Evolutionary conservation across 495 filamentous ascomycete species (phyloP).

Genomic region (Ascobolus immersus): DNA sequence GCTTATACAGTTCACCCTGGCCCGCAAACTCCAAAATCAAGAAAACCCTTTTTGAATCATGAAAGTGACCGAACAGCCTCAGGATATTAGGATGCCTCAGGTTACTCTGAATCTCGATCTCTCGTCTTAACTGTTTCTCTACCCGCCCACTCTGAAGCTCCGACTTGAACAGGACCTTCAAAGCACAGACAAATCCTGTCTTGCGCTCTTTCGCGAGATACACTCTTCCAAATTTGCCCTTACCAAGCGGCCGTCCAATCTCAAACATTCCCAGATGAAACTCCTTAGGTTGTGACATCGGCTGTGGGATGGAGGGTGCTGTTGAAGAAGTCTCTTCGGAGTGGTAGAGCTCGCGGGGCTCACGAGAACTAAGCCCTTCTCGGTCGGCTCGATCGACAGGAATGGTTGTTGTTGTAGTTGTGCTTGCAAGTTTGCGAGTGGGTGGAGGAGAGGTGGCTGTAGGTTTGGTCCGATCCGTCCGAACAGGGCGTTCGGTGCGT

Average conservation of each 20-base stretch:
- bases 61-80: slow-evolving; percentile 83
- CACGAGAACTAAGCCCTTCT: slow-evolving; percentile 18
- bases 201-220: slow-evolving; percentile 81
- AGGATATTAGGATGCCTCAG: slow-evolving; percentile 90
- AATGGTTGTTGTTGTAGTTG: slow-evolving; percentile 30
- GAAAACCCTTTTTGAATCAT: slow-evolving; percentile 88
- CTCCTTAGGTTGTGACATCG: slow-evolving; percentile 36
- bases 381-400: slow-evolving; percentile 23
- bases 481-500: slow-evolving; percentile 2
- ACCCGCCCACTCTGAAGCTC: slow-evolving; percentile 80
- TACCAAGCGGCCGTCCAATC: slow-evolving; percentile 83
- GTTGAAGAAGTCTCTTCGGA: slow-evolving; percentile 27
- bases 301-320: slow-evolving; percentile 32
- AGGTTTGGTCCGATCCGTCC: slow-evolving; percentile 5
- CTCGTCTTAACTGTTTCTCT: slow-evolving; percentile 87
- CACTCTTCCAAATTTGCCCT: slow-evolving; percentile 91
- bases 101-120: slow-evolving; percentile 95
- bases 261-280: slow-evolving; percentile 98
- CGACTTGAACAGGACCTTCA: slow-evolving; percentile 89
- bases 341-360: slow-evolving; percentile 18
- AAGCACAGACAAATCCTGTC: slow-evolving; percentile 76
- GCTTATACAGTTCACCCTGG: slow-evolving; percentile 91
- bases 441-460: slow-evolving; percentile 3
- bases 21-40: slow-evolving; percentile 89
- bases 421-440: slow-evolving; percentile 15